Base-by-base conservation (phyloP, 176 grass and related monocot genomes). In the Microstegium vimineum region DNA sequence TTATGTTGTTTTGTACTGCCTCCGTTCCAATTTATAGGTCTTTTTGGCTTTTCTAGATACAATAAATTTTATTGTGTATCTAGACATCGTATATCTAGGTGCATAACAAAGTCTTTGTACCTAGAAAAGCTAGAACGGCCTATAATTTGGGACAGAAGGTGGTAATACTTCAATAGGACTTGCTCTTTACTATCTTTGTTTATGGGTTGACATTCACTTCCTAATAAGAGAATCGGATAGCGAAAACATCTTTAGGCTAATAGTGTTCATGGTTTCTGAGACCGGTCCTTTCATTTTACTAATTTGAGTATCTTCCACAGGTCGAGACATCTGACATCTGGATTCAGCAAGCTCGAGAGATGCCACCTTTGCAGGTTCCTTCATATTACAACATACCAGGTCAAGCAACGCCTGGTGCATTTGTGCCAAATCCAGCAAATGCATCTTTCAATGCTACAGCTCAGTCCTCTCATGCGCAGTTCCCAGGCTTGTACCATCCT, bases 291-390 rank as follows among this genome's bases (percentile, higher is more conserved):
- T 61, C 32, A 52, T 45, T 66, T 66, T 69, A 35, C 30, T 77
- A 67, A 9, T 67, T 60, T 78, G 8, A 16, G 3, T 61, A 57
- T 65, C 43, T 71, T 86, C 4, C 41, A 45, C 82, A 94, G 92
- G 89, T 87, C 18, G 92, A 94, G 69, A 64, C 87, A 31, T 91
- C 92, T 71, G 92, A 94, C 66, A 89, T 94, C 77, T 94, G 92
- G 92, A 94, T 94, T 80, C 92, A 94, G 80, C 57, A 75, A 23
- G 81, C 83, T 11, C 79, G 85, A 70, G 92, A 94, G 64, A 84
- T 85, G 47, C 87, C 81, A 33, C 79, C 84, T 46, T 68, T 94
- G 84, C 92, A 91, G 61, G 86, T 81, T 11, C 80, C 92, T 40
- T 75, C 81, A 23, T 94, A 92, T 37, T 94, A 90, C 70, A 94